Percentiles rank a stretch among this genome's conserved stretches.
Evolutionary conservation across 2,329 filamentous ascomycete genomes (phyloP).

Genomic region (Aureobasidium sp.): DNA sequence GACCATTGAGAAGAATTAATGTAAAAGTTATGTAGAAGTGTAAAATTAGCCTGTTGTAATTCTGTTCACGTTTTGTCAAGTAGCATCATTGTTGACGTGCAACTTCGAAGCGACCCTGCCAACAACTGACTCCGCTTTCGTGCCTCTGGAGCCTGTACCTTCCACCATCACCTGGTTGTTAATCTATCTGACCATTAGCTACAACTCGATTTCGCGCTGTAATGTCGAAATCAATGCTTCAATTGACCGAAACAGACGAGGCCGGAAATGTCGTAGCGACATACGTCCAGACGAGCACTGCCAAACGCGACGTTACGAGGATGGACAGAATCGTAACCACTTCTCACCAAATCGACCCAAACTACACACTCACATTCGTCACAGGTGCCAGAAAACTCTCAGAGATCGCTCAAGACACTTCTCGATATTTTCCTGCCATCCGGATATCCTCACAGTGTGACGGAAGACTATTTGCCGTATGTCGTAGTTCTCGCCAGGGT

Average conservation of each 20-base stretch:
- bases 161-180: not conserved
- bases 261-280: slow-evolving; percentile 43
- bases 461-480: slow-evolving; percentile 72
- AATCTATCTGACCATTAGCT: too few relatives aligned
- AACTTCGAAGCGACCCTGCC: not conserved
- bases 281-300: slow-evolving; percentile 39
- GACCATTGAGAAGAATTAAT: slow-evolving; percentile 26
- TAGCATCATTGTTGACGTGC: not conserved
- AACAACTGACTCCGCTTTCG: not conserved
- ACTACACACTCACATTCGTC: slow-evolving; percentile 6
- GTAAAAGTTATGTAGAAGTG: not conserved
- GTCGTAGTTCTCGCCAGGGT: slow-evolving; percentile 24
- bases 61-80: not conserved
- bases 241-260: slow-evolving; percentile 40
- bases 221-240: not conserved
- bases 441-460: slow-evolving; percentile 84
- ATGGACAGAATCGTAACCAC: slow-evolving; percentile 18
- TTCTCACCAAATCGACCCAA: slow-evolving; percentile 5
- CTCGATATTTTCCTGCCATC: slow-evolving; percentile 75
- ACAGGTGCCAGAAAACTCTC: slow-evolving; percentile 18
- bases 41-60: not conserved
- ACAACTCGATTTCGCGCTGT: not conserved
- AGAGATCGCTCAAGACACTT: slow-evolving; percentile 33
- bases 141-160: not conserved
- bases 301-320: slow-evolving; percentile 18